Conservation (phyloP, 352 stramenopile genomes). For the Globisporangium echinulatum region DNA sequence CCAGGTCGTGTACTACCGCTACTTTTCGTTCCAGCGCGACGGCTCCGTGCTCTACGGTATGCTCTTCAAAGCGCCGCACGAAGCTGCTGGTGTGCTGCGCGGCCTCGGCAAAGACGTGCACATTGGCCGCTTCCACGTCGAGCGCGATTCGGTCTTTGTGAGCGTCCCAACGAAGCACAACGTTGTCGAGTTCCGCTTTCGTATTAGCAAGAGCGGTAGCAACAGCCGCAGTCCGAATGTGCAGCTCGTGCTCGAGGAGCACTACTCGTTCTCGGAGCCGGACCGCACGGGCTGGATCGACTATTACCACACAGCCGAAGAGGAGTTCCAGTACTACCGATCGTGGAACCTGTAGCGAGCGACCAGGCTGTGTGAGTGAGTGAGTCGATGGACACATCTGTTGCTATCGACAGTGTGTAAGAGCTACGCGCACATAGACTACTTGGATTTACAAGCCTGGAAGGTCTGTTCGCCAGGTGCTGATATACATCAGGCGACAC, state of each 20-base stretch:
- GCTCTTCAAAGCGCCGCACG: conserved; percentile 67
- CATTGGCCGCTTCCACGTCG: conserved; percentile 52
- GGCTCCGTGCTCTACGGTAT: conserved; percentile 71
- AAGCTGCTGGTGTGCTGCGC: conserved; percentile 29
- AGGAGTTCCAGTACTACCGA: conserved; percentile 75
- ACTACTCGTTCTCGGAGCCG: conserved; percentile 67
- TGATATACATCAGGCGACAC: no score
- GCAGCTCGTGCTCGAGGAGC: conserved; percentile 55
- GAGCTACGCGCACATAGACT: no score
- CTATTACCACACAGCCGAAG: conserved; percentile 61
- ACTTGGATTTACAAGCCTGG: no score
- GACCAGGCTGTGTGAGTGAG: neutral
- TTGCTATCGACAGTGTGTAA: no score
- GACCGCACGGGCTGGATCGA: conserved; percentile 58
- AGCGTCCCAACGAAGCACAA: conserved; percentile 63
- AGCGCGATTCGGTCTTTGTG: conserved; percentile 58
- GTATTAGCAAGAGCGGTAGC: conserved; percentile 29
- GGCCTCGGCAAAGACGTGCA: conserved; percentile 33
- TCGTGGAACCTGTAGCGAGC: conserved; percentile 46
- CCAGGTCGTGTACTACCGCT: conserved; percentile 79
- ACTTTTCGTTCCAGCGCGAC: conserved; percentile 75
- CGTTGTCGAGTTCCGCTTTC: conserved; percentile 64
- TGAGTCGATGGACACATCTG: no score
- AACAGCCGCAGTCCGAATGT: conserved; percentile 19
- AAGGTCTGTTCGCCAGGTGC: no score